Percentiles rank a stretch among this genome's conserved stretches.
These are phyloP conservation scores for Coccomyxa subellipsoidea DNA, from an alignment of 163 green algal species.

Conservation along the genomic window DNA sequence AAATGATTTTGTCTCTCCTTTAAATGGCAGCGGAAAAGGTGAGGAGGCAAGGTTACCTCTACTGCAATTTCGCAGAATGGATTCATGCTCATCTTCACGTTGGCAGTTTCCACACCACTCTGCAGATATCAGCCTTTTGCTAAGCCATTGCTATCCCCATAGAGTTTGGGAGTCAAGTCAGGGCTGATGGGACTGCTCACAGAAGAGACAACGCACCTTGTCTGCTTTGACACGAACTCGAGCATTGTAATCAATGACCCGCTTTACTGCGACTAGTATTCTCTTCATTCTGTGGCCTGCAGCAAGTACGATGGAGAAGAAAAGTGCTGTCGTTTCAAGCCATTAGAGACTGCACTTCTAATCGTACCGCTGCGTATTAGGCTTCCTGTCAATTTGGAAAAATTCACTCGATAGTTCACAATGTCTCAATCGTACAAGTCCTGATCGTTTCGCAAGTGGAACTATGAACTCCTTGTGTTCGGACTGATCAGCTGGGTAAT, in stretches of 20 bases:
- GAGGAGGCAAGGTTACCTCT: slow-evolving; percentile 55
- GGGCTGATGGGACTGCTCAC: neutral
- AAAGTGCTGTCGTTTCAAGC: neutral
- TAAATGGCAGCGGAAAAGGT: no score
- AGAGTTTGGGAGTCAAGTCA: no score
- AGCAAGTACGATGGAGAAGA: no score
- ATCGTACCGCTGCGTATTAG: no score
- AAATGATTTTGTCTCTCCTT: no score
- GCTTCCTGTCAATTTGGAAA: no score
- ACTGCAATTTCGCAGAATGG: slow-evolving; percentile 95
- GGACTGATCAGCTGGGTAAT: no score
- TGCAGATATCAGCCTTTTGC: slow-evolving; percentile 36
- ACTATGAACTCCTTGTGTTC: no score
- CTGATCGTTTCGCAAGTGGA: no score
- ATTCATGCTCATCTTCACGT: slow-evolving; percentile 92
- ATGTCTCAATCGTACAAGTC: no score
- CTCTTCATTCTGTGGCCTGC: neutral
- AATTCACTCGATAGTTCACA: no score
- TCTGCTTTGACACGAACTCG: slow-evolving; percentile 83
- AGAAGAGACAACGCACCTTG: slow-evolving; percentile 51
- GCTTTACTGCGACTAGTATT: neutral
- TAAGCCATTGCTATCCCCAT: no score
- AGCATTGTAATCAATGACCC: slow-evolving; percentile 87
- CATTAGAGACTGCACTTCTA: neutral
- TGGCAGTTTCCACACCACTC: slow-evolving; percentile 74